These are phyloP conservation scores for Diaporthe citri DNA, from an alignment of 2,329 filamentous ascomycete genomes.

Conservation along the genomic window DNA sequence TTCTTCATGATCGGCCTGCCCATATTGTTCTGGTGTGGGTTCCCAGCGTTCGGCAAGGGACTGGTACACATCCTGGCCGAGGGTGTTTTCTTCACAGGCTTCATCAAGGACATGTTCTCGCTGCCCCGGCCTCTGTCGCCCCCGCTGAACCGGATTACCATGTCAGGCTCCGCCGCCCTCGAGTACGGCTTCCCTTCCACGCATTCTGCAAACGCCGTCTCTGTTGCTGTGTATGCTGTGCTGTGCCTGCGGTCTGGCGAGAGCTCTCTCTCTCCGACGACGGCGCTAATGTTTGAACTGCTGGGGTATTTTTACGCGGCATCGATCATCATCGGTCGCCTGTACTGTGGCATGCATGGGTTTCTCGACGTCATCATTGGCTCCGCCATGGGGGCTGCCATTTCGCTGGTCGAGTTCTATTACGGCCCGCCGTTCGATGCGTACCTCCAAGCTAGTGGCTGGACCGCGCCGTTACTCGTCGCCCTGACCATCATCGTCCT, in stretches of 20 bases:
- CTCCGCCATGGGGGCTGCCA: constrained; percentile 78
- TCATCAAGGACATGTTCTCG: constrained; percentile 94
- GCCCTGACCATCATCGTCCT: constrained; percentile 78
- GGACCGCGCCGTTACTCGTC: constrained; percentile 73
- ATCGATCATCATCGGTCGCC: constrained; percentile 89
- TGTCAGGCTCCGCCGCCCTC: constrained; percentile 94
- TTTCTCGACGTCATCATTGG: constrained; percentile 92
- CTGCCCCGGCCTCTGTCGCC: constrained; percentile 92
- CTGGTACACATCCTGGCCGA: constrained; percentile 81
- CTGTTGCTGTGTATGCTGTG: constrained; percentile 88
- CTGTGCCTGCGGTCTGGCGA: constrained; percentile 76
- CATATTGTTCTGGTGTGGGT: constrained; percentile 96
- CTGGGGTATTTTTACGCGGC: constrained; percentile 86
- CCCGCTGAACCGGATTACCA: constrained; percentile 92
- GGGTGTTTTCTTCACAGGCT: constrained; percentile 90
- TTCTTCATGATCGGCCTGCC: constrained; percentile 98
- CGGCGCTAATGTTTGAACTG: constrained; percentile 73
- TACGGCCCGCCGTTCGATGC: constrained; percentile 74
- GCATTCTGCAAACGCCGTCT: constrained; percentile 96
- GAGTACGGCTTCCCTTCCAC: constrained; percentile 99
- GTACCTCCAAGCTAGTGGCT: constrained; percentile 76
- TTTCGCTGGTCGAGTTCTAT: constrained; percentile 71
- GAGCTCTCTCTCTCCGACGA: constrained; percentile 70
- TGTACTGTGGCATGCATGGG: constrained; percentile 99
- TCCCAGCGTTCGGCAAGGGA: constrained; percentile 85